Conservation (phyloP, 106 monocot species). For the Ottelia alismoides region DNA sequence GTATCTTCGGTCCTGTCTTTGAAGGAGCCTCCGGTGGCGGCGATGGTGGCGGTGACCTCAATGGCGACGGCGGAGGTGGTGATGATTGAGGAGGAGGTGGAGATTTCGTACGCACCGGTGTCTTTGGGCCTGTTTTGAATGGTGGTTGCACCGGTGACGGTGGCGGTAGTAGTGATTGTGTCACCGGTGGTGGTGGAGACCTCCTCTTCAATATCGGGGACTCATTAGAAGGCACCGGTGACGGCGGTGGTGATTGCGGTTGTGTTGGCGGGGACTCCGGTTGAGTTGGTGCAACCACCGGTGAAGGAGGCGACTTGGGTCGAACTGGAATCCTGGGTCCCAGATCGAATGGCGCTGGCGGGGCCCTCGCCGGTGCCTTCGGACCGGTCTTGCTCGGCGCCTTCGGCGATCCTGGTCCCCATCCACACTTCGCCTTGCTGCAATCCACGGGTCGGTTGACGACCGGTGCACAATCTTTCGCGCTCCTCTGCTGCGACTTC, state of each 20-base stretch:
- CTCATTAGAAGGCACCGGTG: not conserved
- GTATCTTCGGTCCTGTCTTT: not conserved
- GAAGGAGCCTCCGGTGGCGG: not conserved
- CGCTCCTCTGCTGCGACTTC: constrained; percentile 15
- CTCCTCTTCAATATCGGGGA: not conserved
- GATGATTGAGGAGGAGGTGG: not conserved
- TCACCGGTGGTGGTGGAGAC: constrained; percentile 5
- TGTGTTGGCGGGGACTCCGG: not conserved
- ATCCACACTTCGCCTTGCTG: constrained; percentile 8
- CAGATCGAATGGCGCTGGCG: not conserved
- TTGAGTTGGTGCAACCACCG: not conserved
- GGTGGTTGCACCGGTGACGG: not conserved
- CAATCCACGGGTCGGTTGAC: constrained; percentile 13
- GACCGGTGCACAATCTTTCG: constrained; percentile 8
- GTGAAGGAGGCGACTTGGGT: not conserved
- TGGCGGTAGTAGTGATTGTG: not conserved
- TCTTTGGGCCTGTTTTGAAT: not conserved
- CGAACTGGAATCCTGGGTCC: not conserved
- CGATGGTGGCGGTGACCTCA: not conserved
- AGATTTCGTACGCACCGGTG: not conserved
- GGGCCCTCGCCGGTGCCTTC: not conserved
- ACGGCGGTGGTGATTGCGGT: not conserved
- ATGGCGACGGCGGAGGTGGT: not conserved
- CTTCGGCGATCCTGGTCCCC: not conserved
- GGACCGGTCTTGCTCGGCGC: not conserved